Evolutionary conservation across 371 early-diverging fungal species (phyloP).

Genomic region (Blakeslea trispora): DNA sequence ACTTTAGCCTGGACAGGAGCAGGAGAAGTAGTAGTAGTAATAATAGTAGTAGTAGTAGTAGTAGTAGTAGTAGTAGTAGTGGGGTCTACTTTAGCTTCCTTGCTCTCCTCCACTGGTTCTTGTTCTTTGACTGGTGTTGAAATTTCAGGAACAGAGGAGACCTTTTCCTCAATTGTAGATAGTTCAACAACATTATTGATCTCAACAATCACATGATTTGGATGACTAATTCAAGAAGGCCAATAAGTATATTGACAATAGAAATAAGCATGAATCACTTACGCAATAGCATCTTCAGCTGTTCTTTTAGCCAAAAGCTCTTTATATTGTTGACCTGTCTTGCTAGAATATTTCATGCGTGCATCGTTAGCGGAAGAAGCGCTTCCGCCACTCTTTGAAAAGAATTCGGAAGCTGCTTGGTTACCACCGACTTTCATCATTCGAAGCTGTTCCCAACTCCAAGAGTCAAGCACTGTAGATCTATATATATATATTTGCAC

Average conservation of each 20-base stretch:
- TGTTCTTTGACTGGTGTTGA: slow-evolving; percentile 12
- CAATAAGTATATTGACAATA: no score
- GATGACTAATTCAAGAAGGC: slow-evolving; percentile 28
- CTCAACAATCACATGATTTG: slow-evolving; percentile 40
- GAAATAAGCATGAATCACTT: slow-evolving; percentile 24
- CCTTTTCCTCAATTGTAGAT: slow-evolving; percentile 11
- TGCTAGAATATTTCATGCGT: slow-evolving; percentile 81
- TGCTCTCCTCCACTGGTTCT: slow-evolving; percentile 9
- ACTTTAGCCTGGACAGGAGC: slow-evolving; percentile 10
- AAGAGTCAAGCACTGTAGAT: slow-evolving; percentile 83
- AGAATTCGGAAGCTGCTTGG: slow-evolving; percentile 78
- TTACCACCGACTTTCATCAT: slow-evolving; percentile 92
- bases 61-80: neutral
- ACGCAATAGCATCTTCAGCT: slow-evolving; percentile 73
- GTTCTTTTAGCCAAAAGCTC: slow-evolving; percentile 75
- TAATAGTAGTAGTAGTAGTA: neutral
- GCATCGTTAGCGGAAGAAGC: slow-evolving; percentile 64
- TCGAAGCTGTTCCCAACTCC: slow-evolving; percentile 95
- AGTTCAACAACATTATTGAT: slow-evolving; percentile 17
- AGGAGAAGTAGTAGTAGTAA: neutral
- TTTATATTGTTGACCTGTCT: slow-evolving; percentile 82
- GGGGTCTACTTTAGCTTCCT: neutral
- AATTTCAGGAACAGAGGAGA: neutral
- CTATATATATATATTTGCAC: slow-evolving; percentile 34
- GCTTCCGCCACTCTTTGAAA: slow-evolving; percentile 65